phyloP scores from a whole-genome alignment of 2,329 filamentous ascomycete genomes.

The Lachnellula cervina region DNA sequence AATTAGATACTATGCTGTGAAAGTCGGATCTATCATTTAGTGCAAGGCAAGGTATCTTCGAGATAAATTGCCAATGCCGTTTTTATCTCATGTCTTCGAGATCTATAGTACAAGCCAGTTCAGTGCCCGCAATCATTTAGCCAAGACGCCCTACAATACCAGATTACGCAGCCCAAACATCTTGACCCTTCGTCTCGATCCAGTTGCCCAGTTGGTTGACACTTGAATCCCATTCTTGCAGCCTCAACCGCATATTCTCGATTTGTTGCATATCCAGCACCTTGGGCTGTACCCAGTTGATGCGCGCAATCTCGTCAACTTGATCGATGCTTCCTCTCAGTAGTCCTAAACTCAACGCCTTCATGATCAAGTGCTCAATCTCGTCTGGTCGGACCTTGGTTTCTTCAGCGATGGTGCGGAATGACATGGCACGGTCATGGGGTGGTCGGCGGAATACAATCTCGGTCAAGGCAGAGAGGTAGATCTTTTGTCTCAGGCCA shows the following conservation, averaged over 20 bases:
- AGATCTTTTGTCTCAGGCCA: conserved; percentile 96
- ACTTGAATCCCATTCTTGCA: conserved; percentile 93
- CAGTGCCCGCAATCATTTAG: conserved; percentile 14
- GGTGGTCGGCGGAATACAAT: conserved; percentile 93
- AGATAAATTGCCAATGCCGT: conserved; percentile 5
- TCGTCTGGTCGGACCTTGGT: conserved; percentile 88
- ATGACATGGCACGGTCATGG: conserved; percentile 92
- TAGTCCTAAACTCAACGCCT: conserved; percentile 89
- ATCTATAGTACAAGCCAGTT: conserved; percentile 29
- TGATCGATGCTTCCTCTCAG: conserved; percentile 92
- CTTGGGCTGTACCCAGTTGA: conserved; percentile 99
- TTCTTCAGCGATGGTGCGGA: conserved; percentile 80
- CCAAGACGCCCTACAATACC: conserved; percentile 25
- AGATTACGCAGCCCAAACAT: conserved; percentile 82
- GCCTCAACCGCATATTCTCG: conserved; percentile 77
- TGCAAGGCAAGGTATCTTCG: conserved; percentile 4
- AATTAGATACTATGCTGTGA: background rate
- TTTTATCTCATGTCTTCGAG: conserved; percentile 17
- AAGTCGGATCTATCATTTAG: background rate
- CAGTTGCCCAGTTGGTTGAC: conserved; percentile 95
- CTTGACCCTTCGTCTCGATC: conserved; percentile 90
- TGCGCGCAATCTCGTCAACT: conserved; percentile 87
- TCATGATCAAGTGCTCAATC: conserved; percentile 98
- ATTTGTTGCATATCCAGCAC: conserved; percentile 95
- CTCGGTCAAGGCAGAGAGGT: conserved; percentile 91